Evolutionary conservation across 2,329 filamentous ascomycete genomes (phyloP).

Genomic region (Thelonectria blattea): DNA sequence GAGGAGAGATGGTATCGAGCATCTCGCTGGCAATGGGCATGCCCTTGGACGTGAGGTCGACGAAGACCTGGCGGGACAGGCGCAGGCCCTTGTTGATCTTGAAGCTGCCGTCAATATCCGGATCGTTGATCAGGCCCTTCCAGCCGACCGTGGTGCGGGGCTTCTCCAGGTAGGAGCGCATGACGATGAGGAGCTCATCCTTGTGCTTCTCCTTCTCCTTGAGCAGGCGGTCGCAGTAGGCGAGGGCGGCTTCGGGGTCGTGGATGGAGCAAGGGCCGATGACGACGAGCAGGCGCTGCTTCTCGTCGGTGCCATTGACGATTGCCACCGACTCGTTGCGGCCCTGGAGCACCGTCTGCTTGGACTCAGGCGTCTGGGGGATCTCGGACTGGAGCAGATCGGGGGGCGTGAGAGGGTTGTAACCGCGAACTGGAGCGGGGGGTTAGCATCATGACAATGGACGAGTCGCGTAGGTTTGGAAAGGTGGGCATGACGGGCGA

Average conservation of each 20-base stretch:
- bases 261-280: conserved; percentile 97
- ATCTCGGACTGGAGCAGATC: conserved; percentile 97
- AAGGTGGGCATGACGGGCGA: background rate
- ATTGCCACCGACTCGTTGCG: conserved; percentile 71
- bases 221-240: conserved; percentile 88
- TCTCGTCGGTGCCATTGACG: conserved; percentile 69
- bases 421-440: conserved; percentile 71
- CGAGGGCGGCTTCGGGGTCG: conserved; percentile 86
- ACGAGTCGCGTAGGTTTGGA: background rate
- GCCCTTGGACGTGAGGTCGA: conserved; percentile 87
- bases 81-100: conserved; percentile 98
- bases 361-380: conserved; percentile 61
- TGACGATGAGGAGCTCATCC: conserved; percentile 90
- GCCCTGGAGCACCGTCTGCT: conserved; percentile 65
- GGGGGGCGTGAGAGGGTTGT: conserved; percentile 91
- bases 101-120: conserved; percentile 97
- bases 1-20: conserved; percentile 96
- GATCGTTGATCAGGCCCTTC: conserved; percentile 99
- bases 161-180: conserved; percentile 99
- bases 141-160: conserved; percentile 96
- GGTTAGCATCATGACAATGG: conserved; percentile 31
- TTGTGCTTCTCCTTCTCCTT: conserved; percentile 86
- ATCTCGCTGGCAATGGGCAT: conserved; percentile 98
- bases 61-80: conserved; percentile 86
- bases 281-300: conserved; percentile 71